phyloP scores from a whole-genome alignment of 2,329 filamentous ascomycete species.

The Fusarium nematophilum region DNA sequence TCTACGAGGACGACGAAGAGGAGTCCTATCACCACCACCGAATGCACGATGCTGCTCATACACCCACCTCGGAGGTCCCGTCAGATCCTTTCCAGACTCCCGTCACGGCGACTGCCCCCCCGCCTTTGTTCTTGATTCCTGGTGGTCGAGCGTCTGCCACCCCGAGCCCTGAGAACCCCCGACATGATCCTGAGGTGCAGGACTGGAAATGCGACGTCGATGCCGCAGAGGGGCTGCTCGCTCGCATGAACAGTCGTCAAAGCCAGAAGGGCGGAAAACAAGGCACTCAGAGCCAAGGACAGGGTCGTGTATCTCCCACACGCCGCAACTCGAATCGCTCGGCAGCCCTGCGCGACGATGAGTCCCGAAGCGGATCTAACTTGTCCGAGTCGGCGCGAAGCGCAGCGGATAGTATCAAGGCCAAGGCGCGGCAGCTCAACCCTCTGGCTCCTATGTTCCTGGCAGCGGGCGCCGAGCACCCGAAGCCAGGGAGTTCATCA shows the following conservation, averaged over 20 bases:
- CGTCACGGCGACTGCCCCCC: slow-evolving; percentile 33
- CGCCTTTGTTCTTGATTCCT: slow-evolving; percentile 43
- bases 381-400: slow-evolving; percentile 66
- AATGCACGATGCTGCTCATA: slow-evolving; percentile 43
- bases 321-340: slow-evolving; percentile 53
- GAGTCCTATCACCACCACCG: slow-evolving; percentile 48
- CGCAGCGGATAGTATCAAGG: slow-evolving; percentile 54
- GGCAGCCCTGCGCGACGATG: slow-evolving; percentile 54
- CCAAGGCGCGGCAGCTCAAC: slow-evolving; percentile 50
- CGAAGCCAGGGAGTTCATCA: slow-evolving; percentile 54
- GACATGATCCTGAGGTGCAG: slow-evolving; percentile 64
- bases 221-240: slow-evolving; percentile 63
- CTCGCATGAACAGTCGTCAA: slow-evolving; percentile 52
- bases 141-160: slow-evolving; percentile 49
- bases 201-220: slow-evolving; percentile 69
- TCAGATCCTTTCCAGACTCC: slow-evolving; percentile 66
- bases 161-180: slow-evolving; percentile 55
- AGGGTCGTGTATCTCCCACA: slow-evolving; percentile 53
- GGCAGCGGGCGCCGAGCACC: slow-evolving; percentile 41
- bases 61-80: slow-evolving; percentile 51
- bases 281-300: slow-evolving; percentile 23
- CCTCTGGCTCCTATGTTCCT: slow-evolving; percentile 46
- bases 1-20: slow-evolving; percentile 69
- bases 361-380: slow-evolving; percentile 66
- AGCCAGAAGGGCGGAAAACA: slow-evolving; percentile 21